Percentiles rank a stretch among this genome's conserved stretches.
These are phyloP conservation scores for Pythium biforme DNA, from an alignment of 352 stramenopile genomes.

Conservation along the genomic window DNA sequence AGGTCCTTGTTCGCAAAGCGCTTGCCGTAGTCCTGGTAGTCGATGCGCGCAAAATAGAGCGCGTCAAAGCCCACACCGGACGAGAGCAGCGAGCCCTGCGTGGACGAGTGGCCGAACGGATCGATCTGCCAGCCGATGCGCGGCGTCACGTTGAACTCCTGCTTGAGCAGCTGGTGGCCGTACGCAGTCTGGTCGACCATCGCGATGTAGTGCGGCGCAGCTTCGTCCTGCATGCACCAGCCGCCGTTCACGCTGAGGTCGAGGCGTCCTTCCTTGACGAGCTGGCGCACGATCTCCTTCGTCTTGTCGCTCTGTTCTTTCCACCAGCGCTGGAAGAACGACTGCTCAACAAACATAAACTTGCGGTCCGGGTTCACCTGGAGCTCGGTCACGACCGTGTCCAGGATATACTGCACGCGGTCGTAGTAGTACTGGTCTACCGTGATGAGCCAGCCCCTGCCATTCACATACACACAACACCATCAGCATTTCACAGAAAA, in stretches of 20 bases:
- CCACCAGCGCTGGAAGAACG: constrained; percentile 98
- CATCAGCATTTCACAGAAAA: not conserved
- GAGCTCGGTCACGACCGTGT: constrained; percentile 90
- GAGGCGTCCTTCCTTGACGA: constrained; percentile 91
- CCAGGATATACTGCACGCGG: constrained; percentile 94
- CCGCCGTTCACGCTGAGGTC: constrained; percentile 94
- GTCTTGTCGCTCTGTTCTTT: constrained; percentile 77
- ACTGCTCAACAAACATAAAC: constrained; percentile 95
- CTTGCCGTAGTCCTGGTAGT: constrained; percentile 95
- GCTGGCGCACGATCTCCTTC: constrained; percentile 73
- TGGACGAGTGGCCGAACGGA: constrained; percentile 93
- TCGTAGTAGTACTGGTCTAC: constrained; percentile 97
- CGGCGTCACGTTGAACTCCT: constrained; percentile 93
- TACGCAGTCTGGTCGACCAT: constrained; percentile 99
- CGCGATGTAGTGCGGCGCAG: constrained; percentile 93
- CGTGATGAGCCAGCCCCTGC: constrained; percentile 92
- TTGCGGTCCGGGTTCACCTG: constrained; percentile 87
- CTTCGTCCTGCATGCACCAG: constrained; percentile 99
- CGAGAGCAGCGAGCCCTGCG: constrained; percentile 91
- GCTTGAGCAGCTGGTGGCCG: constrained; percentile 93
- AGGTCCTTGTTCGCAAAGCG: constrained; percentile 85
- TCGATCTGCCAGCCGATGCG: constrained; percentile 98
- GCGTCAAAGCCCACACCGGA: constrained; percentile 93
- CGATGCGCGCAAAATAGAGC: constrained; percentile 97
- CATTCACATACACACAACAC: constrained; percentile 12